phyloP scores from a whole-genome alignment of 2,329 filamentous ascomycete genomes.

The Apiospora rasikravindrae region DNA sequence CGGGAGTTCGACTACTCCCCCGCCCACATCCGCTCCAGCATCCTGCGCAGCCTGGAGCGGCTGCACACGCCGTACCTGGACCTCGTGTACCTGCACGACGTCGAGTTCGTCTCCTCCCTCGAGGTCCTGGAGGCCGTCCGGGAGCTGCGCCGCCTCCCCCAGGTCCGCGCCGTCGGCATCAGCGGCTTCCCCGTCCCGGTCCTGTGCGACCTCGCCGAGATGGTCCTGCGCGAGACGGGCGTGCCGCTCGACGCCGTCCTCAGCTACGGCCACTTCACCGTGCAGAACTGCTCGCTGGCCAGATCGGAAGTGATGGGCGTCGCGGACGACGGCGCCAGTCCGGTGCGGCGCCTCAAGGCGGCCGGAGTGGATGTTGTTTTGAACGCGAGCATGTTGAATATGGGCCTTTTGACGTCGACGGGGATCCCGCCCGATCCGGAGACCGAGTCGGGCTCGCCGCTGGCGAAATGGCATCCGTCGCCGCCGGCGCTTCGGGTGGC shows the following conservation, averaged over 20 bases:
- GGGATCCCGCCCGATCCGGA: slow-evolving; percentile 59
- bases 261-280: slow-evolving; percentile 88
- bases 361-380: slow-evolving; percentile 83
- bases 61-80: slow-evolving; percentile 72
- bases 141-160: slow-evolving; percentile 77
- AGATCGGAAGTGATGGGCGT: slow-evolving; percentile 33
- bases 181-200: slow-evolving; percentile 84
- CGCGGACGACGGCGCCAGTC: slow-evolving; percentile 29
- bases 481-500: slow-evolving; percentile 70
- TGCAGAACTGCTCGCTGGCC: slow-evolving; percentile 80
- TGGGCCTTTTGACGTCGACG: slow-evolving; percentile 82
- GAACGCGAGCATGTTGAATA: slow-evolving; percentile 90
- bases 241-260: slow-evolving; percentile 88
- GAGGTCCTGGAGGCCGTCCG: slow-evolving; percentile 70
- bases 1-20: slow-evolving; percentile 76
- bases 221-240: slow-evolving; percentile 76
- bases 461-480: slow-evolving; percentile 87
- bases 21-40: slow-evolving; percentile 68
- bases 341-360: slow-evolving; percentile 61
- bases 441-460: slow-evolving; percentile 67
- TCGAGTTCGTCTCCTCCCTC: slow-evolving; percentile 73
- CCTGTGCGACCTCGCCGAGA: slow-evolving; percentile 75
- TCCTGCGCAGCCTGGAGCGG: slow-evolving; percentile 68
- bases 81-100: slow-evolving; percentile 81
- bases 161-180: slow-evolving; percentile 85